Evolutionary conservation across 2,329 filamentous ascomycete species (phyloP).

Genomic region (Myriosclerotinia scirpicola): DNA sequence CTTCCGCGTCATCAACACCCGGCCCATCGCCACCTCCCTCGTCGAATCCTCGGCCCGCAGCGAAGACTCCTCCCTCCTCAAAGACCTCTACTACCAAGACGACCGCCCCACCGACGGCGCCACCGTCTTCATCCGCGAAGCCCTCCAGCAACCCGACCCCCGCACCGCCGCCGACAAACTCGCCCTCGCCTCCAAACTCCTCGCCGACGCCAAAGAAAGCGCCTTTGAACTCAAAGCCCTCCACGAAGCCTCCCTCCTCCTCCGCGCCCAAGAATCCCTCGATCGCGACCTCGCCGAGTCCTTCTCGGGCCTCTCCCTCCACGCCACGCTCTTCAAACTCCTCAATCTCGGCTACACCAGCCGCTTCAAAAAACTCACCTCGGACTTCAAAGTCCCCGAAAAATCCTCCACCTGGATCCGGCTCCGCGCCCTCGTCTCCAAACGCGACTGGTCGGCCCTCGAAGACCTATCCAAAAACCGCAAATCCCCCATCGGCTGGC

Average conservation of each 20-base stretch:
- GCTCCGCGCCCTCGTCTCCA: constrained; percentile 82
- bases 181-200: constrained; percentile 77
- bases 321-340: constrained; percentile 89
- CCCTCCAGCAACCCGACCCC: constrained; percentile 69
- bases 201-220: constrained; percentile 80
- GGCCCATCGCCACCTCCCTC: constrained; percentile 82
- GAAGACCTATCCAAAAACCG: constrained; percentile 77
- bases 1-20: constrained; percentile 85
- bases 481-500: constrained; percentile 95
- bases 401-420: constrained; percentile 87
- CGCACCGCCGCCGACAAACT: constrained; percentile 80
- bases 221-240: constrained; percentile 71
- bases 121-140: constrained; percentile 82
- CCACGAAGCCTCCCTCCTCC: constrained; percentile 74
- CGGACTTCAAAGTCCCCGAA: constrained; percentile 90
- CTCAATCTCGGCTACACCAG: constrained; percentile 79
- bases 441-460: constrained; percentile 88
- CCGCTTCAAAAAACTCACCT: constrained; percentile 82
- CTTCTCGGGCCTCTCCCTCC: constrained; percentile 81
- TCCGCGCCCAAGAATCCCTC: constrained; percentile 83
- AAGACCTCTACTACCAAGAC: constrained; percentile 97
- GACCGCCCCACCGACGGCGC: constrained; percentile 87
- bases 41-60: constrained; percentile 79
- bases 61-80: constrained; percentile 79
- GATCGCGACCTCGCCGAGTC: constrained; percentile 76